phyloP scores from a whole-genome alignment of 768 basidiomycete species.

The Coprinopsis marcescibilis region DNA sequence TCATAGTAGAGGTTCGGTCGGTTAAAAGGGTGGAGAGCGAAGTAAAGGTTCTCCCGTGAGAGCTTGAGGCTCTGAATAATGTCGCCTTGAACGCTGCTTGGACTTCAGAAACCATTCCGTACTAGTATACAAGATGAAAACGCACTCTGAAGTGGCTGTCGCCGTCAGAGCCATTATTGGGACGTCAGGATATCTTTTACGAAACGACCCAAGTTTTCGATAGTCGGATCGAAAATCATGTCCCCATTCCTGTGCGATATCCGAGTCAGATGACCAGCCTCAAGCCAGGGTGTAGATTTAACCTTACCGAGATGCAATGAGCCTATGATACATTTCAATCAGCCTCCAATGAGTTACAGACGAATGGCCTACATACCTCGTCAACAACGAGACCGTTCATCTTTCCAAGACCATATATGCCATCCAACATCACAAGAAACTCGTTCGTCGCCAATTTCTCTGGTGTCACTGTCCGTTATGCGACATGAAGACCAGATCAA shows the following conservation, averaged over 20 bases:
- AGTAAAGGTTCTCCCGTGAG: slow-evolving; percentile 47
- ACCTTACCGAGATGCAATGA: slow-evolving; percentile 72
- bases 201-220: slow-evolving; percentile 63
- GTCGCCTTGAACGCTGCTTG: slow-evolving; percentile 62
- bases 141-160: slow-evolving; percentile 68
- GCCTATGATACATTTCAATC: slow-evolving; percentile 39
- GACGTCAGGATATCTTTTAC: slow-evolving; percentile 56
- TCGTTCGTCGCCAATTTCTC: slow-evolving; percentile 59
- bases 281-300: not conserved
- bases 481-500: not conserved
- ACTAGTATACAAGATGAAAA: slow-evolving; percentile 1
- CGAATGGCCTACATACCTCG: slow-evolving; percentile 43
- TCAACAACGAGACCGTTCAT: slow-evolving; percentile 77
- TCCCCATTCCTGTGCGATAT: slow-evolving; percentile 64
- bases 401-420: slow-evolving; percentile 46
- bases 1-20: slow-evolving; percentile 78
- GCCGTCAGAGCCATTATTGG: slow-evolving; percentile 89
- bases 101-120: not conserved
- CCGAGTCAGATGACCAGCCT: not conserved
- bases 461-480: slow-evolving; percentile 53
- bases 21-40: slow-evolving; percentile 76
- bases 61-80: slow-evolving; percentile 66
- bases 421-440: slow-evolving; percentile 45
- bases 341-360: not conserved
- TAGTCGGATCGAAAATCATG: slow-evolving; percentile 78